Evolutionary conservation across 345 rosid genomes (phyloP), one percentile per base, ranked within the genome.

Genomic region (Pistacia integerrima): DNA sequence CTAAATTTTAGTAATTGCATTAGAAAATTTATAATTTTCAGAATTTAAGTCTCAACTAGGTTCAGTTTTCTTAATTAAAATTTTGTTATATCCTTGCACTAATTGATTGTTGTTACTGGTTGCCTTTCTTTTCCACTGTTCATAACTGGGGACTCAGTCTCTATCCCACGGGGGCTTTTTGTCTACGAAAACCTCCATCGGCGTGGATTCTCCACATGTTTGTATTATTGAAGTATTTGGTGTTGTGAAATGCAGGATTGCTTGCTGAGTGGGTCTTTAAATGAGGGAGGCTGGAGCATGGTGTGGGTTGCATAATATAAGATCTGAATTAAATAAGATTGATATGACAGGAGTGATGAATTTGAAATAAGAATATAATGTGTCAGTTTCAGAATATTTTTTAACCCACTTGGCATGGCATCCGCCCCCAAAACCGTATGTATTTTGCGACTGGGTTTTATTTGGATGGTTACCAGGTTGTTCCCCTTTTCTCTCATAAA

Each of bases 241-340:
- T 36, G 49, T 57, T 72, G 38, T 46, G 46, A 10, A 73, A 77
- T 65, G 78, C 81, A 81, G 84, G 78, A 68, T 69, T 77, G 77
- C 36, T 69, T 48, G 69, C 36, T 1, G 69, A 63, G 81, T 25
- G 38, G 65, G 59, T 17, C n/a, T 11, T 16, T n/a, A 35, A 8
- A 13, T 8, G 17, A 33, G 73, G 73, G 41, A 74, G 44, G 76
- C 65, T 22, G 63, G 71, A 71, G 76, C 59, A 77, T 77, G 69
- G 20, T 22, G 64, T 22, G 64, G 77, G 69, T 64, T 69, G 78
- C 65, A 35, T 66, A 33, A 64, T 41, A 33, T 64, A 51, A n/a
- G 57, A 49, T 62, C 17, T 17, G 30, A 73, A 61, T 49, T 49
- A 46, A 62, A 59, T 48, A 73, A 49, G 57, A 61, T 11, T 73